Percentiles rank a stretch among this genome's conserved stretches.
phyloP scores from a whole-genome alignment of 495 filamentous ascomycete species.

The Neurospora sp. region DNA sequence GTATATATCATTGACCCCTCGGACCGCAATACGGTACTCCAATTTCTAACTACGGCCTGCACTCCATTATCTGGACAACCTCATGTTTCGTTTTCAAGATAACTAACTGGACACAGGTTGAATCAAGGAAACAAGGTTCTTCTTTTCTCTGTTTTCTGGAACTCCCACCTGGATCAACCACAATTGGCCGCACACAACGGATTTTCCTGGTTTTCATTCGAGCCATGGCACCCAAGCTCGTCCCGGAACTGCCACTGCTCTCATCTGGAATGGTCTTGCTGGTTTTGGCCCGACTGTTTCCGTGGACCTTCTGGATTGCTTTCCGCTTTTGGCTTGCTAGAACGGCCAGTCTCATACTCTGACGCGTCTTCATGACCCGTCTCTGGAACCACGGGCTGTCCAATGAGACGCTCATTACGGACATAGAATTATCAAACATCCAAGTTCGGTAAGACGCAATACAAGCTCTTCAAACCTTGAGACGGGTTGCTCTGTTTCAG shows the following conservation, averaged over 20 bases:
- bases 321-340: not conserved
- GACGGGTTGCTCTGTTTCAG: not conserved
- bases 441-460: not conserved
- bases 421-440: not conserved
- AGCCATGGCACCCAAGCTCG: not conserved
- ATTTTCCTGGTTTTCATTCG: not conserved
- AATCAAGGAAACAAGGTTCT: not conserved
- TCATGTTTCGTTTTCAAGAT: slow-evolving; percentile 2
- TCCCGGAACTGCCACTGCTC: not conserved
- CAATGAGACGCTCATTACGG: not conserved
- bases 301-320: not conserved
- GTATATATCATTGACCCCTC: slow-evolving; percentile 35
- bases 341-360: not conserved
- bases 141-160: not conserved
- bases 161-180: not conserved
- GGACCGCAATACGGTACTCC: slow-evolving; percentile 21
- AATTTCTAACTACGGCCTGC: slow-evolving; percentile 9
- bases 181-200: not conserved
- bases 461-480: not conserved
- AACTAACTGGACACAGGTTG: slow-evolving; percentile 20
- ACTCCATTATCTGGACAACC: not conserved
- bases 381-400: not conserved
- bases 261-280: not conserved
- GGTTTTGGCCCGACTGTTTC: not conserved
- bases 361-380: not conserved